Evolutionary conservation across 2,329 filamentous ascomycete genomes (phyloP), one percentile per base, ranked within the genome.

Genomic region (Aspergillus hiratsukae): DNA sequence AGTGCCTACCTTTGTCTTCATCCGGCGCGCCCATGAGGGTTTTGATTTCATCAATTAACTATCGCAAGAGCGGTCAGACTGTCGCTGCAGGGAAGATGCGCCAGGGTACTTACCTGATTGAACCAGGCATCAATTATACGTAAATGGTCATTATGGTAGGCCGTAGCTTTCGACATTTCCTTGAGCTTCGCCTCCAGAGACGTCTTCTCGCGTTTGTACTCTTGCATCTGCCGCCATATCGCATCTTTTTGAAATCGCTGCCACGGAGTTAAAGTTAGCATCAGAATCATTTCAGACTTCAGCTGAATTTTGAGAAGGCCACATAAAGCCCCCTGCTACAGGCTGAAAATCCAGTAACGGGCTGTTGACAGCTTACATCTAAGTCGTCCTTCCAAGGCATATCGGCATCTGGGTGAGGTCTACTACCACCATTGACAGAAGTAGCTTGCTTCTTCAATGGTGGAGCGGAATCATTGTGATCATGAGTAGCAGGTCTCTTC

Each of bases 181-280:
- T 87, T 87, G 59, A 97, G 80, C 69, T 90, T 89, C 57, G 85
- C 81, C 77, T 97, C 92, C 60, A 95, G 79, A 43, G 88, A 89
- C 56, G 83, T 81, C 72, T 91, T 92, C 72, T 96, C 91, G 66
- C 94, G 87, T 77, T 96, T 96, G 76, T 96, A 97, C 76, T 97
- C 94, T 71, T 91, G 90, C 91, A 99, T 96, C 77, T 97, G 93
- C 57, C 95, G 90, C 68, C 90, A 88, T 72, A 99, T 96, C 62
- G 94, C 94, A 79, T 96, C 94, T 78, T 97, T 99, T 77, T 93
- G 89, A 69, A 89, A 94, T 71, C 88, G 86, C 91, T 95, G 75
- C 66, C 74, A 59, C 40, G 53, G 58, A 58, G 46, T 55, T 53
- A 43, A 59, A 51, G 56, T 73, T 57, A 71, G 65, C 50, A 59